A percentile compares a stretch with the other conserved stretches of the same genome.
phyloP scores from a whole-genome alignment of 257 asterid genomes.

The Solanum lignicaule region DNA sequence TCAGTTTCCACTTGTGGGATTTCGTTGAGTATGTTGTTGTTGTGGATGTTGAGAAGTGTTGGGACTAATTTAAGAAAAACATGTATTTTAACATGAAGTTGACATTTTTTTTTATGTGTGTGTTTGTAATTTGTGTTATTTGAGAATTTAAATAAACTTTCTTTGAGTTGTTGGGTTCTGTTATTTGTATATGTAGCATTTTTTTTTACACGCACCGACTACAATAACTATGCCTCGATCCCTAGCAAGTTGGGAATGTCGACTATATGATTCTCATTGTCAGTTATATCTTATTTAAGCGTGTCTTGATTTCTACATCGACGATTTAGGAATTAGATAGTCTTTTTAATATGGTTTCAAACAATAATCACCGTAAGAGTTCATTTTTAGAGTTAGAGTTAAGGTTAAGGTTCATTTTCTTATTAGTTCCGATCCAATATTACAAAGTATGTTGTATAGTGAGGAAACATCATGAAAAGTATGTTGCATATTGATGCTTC shows the following conservation, averaged over 20 bases:
- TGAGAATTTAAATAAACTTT: neutral
- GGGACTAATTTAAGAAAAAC: neutral
- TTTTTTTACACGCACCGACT: neutral
- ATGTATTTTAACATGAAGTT: neutral
- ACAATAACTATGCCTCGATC: neutral
- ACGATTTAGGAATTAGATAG: neutral
- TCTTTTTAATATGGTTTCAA: accelerated
- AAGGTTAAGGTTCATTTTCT: too few species aligned
- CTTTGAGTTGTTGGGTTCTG: neutral
- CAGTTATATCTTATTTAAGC: neutral
- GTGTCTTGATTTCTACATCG: neutral
- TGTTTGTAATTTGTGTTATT: neutral
- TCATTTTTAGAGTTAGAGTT: accelerated
- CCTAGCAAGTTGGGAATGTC: neutral
- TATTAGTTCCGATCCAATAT: neutral
- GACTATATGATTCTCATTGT: neutral
- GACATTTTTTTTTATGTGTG: too few species aligned
- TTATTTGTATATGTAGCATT: too few species aligned
- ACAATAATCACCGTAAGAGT: neutral
- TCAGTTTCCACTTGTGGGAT: neutral
- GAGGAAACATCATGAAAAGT: neutral
- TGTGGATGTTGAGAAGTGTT: neutral
- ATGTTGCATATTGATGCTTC: neutral
- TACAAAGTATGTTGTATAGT: neutral
- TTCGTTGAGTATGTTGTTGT: accelerated